Percentiles rank a stretch among this genome's conserved stretches.
Conservation (phyloP, 805 yeast genomes). For the Starmerella stellata region DNA sequence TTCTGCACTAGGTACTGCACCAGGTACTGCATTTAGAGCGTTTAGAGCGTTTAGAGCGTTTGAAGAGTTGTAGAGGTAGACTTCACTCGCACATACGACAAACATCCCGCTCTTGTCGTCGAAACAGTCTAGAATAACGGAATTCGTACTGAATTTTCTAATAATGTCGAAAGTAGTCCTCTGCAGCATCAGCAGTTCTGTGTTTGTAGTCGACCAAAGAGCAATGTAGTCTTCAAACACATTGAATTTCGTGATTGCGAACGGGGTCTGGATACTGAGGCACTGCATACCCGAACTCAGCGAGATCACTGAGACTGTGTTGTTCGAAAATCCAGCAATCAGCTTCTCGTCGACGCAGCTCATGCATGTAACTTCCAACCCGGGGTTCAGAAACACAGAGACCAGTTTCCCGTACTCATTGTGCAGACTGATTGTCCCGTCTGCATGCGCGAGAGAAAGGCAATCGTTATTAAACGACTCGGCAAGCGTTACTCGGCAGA, state of each 20-base stretch:
- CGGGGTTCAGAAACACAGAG: constrained; percentile 8
- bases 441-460: constrained; percentile 4
- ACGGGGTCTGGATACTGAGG: background rate
- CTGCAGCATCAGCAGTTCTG: constrained; percentile 3
- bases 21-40: background rate
- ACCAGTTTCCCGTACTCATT: background rate
- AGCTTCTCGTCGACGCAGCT: constrained; percentile 1
- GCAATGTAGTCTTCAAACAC: constrained; percentile 9
- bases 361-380: constrained; percentile 1
- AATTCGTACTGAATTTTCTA: background rate
- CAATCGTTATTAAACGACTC: background rate
- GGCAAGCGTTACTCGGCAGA: background rate
- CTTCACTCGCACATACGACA: constrained; percentile 4
- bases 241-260: background rate
- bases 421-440: constrained; percentile 2
- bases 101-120: background rate
- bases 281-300: constrained; percentile 2
- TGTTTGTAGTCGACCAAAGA: constrained; percentile 2
- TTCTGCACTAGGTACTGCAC: background rate
- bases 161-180: constrained; percentile 6
- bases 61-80: constrained; percentile 1
- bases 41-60: background rate
- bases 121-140: constrained; percentile 5
- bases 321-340: constrained; percentile 2
- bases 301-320: background rate